A percentile compares a stretch with the other conserved stretches of the same genome.
phyloP scores from a whole-genome alignment of 2,329 filamentous ascomycete species.

The Dactylellina drechsleri region DNA sequence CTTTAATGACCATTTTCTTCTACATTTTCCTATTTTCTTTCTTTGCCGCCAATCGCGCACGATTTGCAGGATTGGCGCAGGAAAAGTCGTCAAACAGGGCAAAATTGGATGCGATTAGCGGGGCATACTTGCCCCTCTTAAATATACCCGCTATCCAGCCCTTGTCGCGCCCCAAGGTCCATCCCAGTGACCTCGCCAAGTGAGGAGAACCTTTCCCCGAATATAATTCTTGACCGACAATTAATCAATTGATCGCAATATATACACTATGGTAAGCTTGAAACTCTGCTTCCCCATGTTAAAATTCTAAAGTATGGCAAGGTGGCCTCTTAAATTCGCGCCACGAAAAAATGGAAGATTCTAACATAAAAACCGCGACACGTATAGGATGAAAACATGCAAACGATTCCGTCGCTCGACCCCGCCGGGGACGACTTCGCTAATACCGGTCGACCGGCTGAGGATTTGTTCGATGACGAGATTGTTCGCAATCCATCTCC shows the following conservation, averaged over 20 bases:
- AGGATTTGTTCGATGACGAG: slow-evolving; percentile 58
- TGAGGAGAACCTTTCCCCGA: background rate
- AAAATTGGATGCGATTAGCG: slow-evolving; percentile 29
- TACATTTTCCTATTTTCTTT: background rate
- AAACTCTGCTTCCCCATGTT: background rate
- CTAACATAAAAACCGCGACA: background rate
- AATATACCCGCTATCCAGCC: slow-evolving; percentile 32
- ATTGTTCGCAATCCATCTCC: slow-evolving; percentile 55
- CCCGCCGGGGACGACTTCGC: slow-evolving; percentile 57
- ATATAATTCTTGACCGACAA: background rate
- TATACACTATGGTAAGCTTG: slow-evolving; percentile 7
- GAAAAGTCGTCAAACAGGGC: slow-evolving; percentile 19
- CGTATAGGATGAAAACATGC: slow-evolving; percentile 38
- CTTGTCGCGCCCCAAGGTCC: slow-evolving; percentile 18
- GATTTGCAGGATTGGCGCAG: slow-evolving; percentile 33
- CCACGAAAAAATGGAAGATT: background rate
- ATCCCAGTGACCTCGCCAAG: slow-evolving; percentile 11
- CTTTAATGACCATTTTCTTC: background rate
- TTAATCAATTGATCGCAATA: slow-evolving; percentile 4
- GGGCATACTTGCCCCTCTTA: slow-evolving; percentile 38
- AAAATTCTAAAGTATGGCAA: background rate
- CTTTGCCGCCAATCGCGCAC: background rate
- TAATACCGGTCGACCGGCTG: slow-evolving; percentile 56
- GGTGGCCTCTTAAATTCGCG: too few relatives aligned
- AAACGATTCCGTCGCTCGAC: slow-evolving; percentile 39